Evolutionary conservation across 2,329 filamentous ascomycete genomes (phyloP), one percentile per base, ranked within the genome.

Genomic region (Allantophomopsis lycopodina): DNA sequence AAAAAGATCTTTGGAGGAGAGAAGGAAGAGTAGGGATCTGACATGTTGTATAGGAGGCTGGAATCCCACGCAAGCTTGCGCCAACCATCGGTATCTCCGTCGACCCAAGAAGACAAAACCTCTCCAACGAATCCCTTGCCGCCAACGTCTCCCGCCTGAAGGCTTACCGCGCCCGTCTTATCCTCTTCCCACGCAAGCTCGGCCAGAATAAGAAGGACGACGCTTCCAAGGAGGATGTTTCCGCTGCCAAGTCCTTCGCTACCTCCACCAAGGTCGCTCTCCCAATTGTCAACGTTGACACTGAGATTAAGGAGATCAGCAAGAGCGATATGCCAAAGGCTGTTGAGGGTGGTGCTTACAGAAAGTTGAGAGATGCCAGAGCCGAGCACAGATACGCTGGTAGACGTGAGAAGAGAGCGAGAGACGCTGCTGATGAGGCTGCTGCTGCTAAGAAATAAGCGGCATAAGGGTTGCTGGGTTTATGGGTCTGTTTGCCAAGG

Each of bases 121-220:
- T 94, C 61, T 91, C 82, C 61, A 85, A 93, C 73, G 91, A 96
- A 78, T 83, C 83, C 53, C 81, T 96, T 58, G 76, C 85, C 65
- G 75, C 76, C 75, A 98, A 98, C 71, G 89, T 98, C 58, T 83
- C 83, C 66, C 91, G 91, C 62, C 86, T 98, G 63, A 88, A 95
- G 79, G 86, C 86, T 64, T 98, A 94, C 87, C 84, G 83, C 73
- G 78, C 82, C 62, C 86, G 87, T 62, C 73, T 98, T 61, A 94
- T 98, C 65, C 78, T 98, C 64, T 95, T 98, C 77, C 91, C 91
- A 63, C 86, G 87, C 76, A 87, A 85, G 70, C 78, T 78, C 64
- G 88, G 88, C 70, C 79, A 91, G 71, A 77, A 81, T 71, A 95
- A 94, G 85, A 82, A 83, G 64, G 84, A 84, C 65, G 86, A 94